Conservation (phyloP, 2,329 filamentous ascomycete genomes). For the Fusarium secorum region DNA sequence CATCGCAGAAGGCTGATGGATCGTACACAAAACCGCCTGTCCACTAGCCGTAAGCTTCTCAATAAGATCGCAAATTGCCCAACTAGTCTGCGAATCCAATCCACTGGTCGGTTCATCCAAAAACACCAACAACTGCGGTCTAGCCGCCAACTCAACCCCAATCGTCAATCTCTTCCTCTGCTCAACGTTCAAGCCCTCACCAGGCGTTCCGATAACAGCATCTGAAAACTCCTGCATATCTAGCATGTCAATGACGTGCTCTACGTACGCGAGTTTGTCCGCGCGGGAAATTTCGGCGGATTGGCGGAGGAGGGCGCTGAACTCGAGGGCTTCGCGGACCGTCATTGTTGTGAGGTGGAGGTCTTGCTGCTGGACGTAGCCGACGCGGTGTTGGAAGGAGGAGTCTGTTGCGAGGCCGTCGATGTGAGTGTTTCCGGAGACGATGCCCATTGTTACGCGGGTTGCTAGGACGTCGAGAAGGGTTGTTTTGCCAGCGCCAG, state of each 20-base stretch:
- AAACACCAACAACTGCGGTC: conserved; percentile 76
- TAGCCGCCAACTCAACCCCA: conserved; percentile 77
- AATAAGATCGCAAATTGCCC: conserved; percentile 75
- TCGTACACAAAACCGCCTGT: conserved; percentile 56
- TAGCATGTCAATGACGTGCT: conserved; percentile 43
- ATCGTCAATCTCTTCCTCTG: conserved; percentile 71
- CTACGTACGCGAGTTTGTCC: conserved; percentile 43
- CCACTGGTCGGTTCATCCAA: conserved; percentile 81
- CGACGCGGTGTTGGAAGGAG: conserved; percentile 72
- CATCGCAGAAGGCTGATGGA: conserved; percentile 57
- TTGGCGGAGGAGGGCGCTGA: conserved; percentile 73
- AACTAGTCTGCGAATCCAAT: conserved; percentile 77
- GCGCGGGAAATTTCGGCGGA: conserved; percentile 60
- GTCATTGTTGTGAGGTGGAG: conserved; percentile 74
- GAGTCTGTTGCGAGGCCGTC: conserved; percentile 70
- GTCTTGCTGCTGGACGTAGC: conserved; percentile 78
- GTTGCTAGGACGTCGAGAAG: conserved; percentile 76
- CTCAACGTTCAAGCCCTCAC: conserved; percentile 60
- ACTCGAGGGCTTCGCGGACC: conserved; percentile 59
- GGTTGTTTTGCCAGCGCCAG: conserved; percentile 79
- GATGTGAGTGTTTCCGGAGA: conserved; percentile 74
- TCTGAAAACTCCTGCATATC: conserved; percentile 70
- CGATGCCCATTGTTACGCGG: conserved; percentile 76
- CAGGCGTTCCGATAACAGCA: conserved; percentile 62
- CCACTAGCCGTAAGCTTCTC: conserved; percentile 65